Conservation (phyloP, 2,329 filamentous ascomycete genomes). For the Epicoccum sorghinum region DNA sequence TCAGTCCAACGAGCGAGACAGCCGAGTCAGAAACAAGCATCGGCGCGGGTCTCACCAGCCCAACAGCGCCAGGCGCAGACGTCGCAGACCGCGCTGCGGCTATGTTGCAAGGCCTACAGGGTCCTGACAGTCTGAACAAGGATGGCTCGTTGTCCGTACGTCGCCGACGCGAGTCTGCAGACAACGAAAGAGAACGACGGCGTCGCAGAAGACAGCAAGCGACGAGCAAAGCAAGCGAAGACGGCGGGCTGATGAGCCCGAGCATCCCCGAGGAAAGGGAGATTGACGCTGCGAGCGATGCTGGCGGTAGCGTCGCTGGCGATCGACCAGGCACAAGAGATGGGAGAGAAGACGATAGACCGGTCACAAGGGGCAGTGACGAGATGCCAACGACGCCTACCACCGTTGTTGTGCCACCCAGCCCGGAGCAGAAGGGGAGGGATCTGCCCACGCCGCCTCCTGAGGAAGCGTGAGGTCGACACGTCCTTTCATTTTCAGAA, state of each 20-base stretch:
- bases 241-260: conserved; percentile 42
- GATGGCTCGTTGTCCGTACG: conserved; percentile 59
- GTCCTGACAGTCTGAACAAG: conserved; percentile 61
- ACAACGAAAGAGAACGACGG: conserved; percentile 76
- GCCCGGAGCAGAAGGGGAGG: conserved; percentile 39
- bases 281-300: conserved; percentile 15
- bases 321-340: conserved; percentile 15
- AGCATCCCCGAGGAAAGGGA: conserved; percentile 40
- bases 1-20: conserved; percentile 57
- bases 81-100: conserved; percentile 84
- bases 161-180: conserved; percentile 73
- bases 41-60: conserved; percentile 34
- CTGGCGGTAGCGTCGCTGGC: conserved; percentile 13
- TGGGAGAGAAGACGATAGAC: conserved; percentile 17
- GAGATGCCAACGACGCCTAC: conserved; percentile 34
- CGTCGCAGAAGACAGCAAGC: conserved; percentile 60
- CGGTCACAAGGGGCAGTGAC: conserved; percentile 17
- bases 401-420: conserved; percentile 47
- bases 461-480: conserved; percentile 18
- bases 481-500: not conserved
- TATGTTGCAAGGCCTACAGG: conserved; percentile 81
- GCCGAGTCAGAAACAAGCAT: conserved; percentile 33
- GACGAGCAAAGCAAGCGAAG: conserved; percentile 40
- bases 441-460: conserved; percentile 42
- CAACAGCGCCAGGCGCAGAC: conserved; percentile 58